These are phyloP conservation scores for Plenodomus biglobosus DNA, from an alignment of 2,329 filamentous ascomycete genomes.

Conservation along the genomic window DNA sequence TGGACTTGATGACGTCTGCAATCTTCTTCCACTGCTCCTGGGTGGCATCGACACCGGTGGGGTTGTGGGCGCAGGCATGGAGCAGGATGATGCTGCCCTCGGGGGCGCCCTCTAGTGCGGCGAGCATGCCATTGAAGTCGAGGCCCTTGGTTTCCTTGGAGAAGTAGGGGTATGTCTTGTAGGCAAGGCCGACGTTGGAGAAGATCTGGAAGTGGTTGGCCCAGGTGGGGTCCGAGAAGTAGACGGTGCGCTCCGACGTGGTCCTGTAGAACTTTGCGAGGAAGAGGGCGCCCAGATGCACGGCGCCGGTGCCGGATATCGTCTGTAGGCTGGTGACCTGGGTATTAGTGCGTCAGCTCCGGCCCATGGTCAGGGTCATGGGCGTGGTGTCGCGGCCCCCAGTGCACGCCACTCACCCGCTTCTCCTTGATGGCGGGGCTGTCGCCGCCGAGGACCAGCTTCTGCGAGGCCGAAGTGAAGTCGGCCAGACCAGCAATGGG, in stretches of 20 bases:
- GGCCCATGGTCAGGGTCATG: conserved; percentile 16
- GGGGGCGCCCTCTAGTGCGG: conserved; percentile 67
- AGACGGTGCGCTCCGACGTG: conserved; percentile 70
- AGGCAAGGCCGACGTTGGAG: conserved; percentile 77
- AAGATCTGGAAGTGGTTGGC: conserved; percentile 99
- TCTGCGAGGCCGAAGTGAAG: conserved; percentile 87
- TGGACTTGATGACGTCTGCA: conserved; percentile 71
- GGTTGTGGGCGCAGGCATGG: conserved; percentile 97
- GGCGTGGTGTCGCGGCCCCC: not conserved
- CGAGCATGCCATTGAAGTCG: conserved; percentile 87
- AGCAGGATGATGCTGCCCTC: conserved; percentile 83
- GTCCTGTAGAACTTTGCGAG: conserved; percentile 82
- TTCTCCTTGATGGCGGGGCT: conserved; percentile 83
- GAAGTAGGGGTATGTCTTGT: conserved; percentile 92
- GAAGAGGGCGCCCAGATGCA: conserved; percentile 92
- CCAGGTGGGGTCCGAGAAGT: conserved; percentile 95
- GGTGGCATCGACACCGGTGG: conserved; percentile 93
- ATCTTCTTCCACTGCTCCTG: conserved; percentile 93
- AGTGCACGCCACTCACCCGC: conserved; percentile 67
- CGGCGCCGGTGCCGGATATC: conserved; percentile 94
- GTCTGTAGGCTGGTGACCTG: conserved; percentile 79
- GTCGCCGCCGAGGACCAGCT: conserved; percentile 78
- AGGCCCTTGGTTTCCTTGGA: conserved; percentile 83
- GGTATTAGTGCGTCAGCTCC: conserved; percentile 26
- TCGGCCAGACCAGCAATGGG: conserved; percentile 86